Conservation (phyloP, 441 rosid genomes). For the Brassica balearica region DNA sequence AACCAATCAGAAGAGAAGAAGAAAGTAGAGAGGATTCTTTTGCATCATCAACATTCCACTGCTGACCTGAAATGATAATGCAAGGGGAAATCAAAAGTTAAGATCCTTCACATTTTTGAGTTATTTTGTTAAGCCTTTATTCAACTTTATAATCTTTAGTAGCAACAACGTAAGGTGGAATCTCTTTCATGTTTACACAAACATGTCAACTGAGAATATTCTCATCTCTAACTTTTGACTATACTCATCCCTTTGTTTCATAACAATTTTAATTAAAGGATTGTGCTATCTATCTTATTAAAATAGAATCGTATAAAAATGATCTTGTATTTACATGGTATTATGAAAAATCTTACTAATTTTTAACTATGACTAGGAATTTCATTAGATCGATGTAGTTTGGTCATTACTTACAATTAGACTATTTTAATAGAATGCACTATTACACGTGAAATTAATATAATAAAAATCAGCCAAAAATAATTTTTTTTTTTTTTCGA, state of each 20-base stretch:
- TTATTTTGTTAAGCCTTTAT: slow-evolving; percentile 15
- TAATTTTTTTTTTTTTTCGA: no score
- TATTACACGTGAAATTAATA: no score
- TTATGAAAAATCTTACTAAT: no score
- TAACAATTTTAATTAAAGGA: slow-evolving; percentile 3
- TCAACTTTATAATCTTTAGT: slow-evolving; percentile 29
- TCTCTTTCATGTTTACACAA: slow-evolving; percentile 31
- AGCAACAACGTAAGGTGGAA: slow-evolving; percentile 37
- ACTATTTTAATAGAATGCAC: no score
- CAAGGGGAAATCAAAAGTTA: slow-evolving; percentile 12
- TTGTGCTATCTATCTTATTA: no score
- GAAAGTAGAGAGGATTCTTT: slow-evolving; percentile 20
- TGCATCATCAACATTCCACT: slow-evolving; percentile 43
- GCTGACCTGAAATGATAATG: slow-evolving; percentile 25
- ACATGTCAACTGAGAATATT: slow-evolving; percentile 44
- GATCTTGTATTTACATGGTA: no score
- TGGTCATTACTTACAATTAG: no score
- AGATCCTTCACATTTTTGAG: slow-evolving; percentile 22
- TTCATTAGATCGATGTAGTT: no score
- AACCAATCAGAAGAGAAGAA: slow-evolving; percentile 35
- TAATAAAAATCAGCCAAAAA: no score
- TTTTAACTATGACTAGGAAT: no score
- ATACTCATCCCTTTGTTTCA: slow-evolving; percentile 16
- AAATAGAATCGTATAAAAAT: no score
- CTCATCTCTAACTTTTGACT: slow-evolving; percentile 36